Conservation (phyloP, 306 rosid species). For the Begonia loranthoides region DNA sequence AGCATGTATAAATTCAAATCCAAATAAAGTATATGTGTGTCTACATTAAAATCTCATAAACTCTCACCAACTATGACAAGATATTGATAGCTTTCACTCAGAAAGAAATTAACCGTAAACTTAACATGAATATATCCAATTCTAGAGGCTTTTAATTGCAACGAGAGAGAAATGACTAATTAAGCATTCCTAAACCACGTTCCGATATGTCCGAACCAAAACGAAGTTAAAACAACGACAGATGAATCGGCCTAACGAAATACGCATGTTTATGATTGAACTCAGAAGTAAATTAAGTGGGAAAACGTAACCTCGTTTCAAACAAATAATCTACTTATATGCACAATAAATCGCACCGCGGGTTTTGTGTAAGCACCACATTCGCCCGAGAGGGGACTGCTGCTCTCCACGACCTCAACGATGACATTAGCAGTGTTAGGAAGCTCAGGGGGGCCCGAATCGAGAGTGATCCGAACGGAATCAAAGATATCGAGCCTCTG, state of each 20-base stretch:
- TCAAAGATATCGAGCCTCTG: conserved; percentile 64
- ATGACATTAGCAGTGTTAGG: conserved; percentile 71
- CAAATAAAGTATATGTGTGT: conserved; percentile 4
- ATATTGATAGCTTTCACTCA: conserved; percentile 1
- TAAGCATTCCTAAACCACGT: too few relatives aligned
- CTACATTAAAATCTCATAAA: background rate
- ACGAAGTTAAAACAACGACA: background rate
- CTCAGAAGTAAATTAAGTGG: too few relatives aligned
- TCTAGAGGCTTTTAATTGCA: too few relatives aligned
- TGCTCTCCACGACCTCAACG: conserved; percentile 53
- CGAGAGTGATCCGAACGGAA: conserved; percentile 48
- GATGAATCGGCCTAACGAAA: too few relatives aligned
- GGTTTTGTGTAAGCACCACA: conserved; percentile 62
- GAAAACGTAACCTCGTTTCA: background rate
- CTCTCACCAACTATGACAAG: conserved; percentile 1
- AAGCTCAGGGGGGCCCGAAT: conserved; percentile 79
- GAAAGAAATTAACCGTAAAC: background rate
- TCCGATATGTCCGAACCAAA: background rate
- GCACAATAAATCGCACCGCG: conserved; percentile 34
- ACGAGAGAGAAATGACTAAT: too few relatives aligned
- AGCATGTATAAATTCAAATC: conserved; percentile 21
- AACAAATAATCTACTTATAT: background rate
- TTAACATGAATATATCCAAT: background rate
- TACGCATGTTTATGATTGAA: too few relatives aligned
- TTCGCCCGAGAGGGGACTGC: conserved; percentile 41